phyloP scores from a whole-genome alignment of 73 alveolate genomes.

The Paramecium sexaurelia region DNA sequence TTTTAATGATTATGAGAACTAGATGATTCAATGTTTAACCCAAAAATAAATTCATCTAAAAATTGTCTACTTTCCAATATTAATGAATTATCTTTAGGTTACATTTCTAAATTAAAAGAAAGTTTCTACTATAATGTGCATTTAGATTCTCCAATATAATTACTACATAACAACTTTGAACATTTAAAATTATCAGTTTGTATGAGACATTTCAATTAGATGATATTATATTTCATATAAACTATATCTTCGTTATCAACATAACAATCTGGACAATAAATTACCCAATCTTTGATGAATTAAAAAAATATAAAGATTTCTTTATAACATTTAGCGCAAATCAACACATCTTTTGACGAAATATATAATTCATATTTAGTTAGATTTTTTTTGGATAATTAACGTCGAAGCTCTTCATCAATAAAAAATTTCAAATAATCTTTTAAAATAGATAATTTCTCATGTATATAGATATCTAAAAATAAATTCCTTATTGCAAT shows the following conservation, averaged over 20 bases:
- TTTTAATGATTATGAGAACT: neutral
- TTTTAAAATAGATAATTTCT: neutral
- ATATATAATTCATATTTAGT: neutral
- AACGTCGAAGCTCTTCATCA: neutral
- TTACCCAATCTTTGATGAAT: neutral
- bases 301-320: neutral
- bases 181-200: neutral
- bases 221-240: neutral
- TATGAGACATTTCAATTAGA: neutral
- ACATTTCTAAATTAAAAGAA: neutral
- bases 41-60: neutral
- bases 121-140: neutral
- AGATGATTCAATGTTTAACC: neutral
- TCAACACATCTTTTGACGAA: neutral
- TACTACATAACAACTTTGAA: neutral
- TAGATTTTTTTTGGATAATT: neutral
- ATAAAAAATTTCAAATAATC: neutral
- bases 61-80: neutral
- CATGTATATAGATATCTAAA: conserved; percentile 70
- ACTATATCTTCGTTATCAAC: neutral
- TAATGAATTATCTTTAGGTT: neutral
- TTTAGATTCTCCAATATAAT: neutral
- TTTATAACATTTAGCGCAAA: neutral
- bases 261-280: neutral
- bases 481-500: conserved; percentile 68